phyloP scores from a whole-genome alignment of 2,329 filamentous ascomycete species.

The Ceratocystiopsis minuta region DNA sequence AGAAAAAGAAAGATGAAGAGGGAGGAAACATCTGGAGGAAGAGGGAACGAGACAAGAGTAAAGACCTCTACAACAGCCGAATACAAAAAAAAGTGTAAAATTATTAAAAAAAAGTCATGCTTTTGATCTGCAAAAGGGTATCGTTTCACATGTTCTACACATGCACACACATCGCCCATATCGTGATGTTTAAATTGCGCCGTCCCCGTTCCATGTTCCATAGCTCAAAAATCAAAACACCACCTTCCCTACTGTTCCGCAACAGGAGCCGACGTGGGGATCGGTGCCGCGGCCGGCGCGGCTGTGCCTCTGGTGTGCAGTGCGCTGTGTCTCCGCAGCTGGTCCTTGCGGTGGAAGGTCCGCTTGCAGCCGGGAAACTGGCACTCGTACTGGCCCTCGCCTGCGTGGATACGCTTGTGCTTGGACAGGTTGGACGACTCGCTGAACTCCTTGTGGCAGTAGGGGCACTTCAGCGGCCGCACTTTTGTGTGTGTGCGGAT shows the following conservation, averaged over 20 bases:
- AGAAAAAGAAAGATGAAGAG: not conserved
- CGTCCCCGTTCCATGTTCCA: not conserved
- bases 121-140: not conserved
- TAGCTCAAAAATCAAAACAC: too few species aligned
- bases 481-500: conserved; percentile 46
- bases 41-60: not conserved
- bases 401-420: conserved; percentile 42
- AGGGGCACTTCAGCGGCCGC: conserved; percentile 40
- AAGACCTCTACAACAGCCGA: not conserved
- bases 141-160: not conserved
- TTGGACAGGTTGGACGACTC: conserved; percentile 51
- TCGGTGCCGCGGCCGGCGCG: too few species aligned
- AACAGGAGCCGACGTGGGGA: too few species aligned
- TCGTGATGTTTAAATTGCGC: too few species aligned
- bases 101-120: too few species aligned
- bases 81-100: not conserved
- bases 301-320: conserved; percentile 12
- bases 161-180: too few species aligned
- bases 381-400: conserved; percentile 33
- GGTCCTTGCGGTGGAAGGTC: conserved; percentile 41
- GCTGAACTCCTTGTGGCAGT: conserved; percentile 39
- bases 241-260: too few species aligned
- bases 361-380: conserved; percentile 29
- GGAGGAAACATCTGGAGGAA: not conserved
- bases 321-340: conserved; percentile 37